Conservation (phyloP, 192 early-diverging fungal genomes). For the Rhizophagus prolifer region DNA sequence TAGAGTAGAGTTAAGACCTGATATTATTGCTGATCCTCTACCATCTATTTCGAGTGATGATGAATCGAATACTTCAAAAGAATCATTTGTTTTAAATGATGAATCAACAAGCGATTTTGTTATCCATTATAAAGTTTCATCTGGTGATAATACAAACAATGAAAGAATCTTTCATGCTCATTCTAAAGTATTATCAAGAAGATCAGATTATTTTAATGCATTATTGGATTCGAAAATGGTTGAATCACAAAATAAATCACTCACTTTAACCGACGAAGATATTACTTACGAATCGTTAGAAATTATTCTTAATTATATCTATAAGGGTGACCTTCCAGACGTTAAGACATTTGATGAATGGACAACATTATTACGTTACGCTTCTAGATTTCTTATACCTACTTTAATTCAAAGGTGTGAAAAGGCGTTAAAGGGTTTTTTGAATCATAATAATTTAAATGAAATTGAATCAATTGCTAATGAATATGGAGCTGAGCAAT, state of each 20-base stretch:
- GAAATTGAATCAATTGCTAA: background rate
- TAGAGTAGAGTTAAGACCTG: background rate
- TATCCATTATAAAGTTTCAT: background rate
- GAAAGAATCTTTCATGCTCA: background rate
- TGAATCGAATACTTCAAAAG: background rate
- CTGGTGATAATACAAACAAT: background rate
- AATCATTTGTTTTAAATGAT: conserved; percentile 4
- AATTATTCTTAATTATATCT: background rate
- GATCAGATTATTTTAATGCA: conserved; percentile 9
- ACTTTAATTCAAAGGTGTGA: conserved; percentile 14
- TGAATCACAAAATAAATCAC: background rate
- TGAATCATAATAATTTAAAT: background rate
- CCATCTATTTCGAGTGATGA: background rate
- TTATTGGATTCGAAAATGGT: conserved; percentile 9
- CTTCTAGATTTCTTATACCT: conserved; percentile 6
- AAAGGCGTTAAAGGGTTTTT: background rate
- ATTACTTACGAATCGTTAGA: background rate
- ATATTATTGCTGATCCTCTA: background rate
- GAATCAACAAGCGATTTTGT: conserved; percentile 6
- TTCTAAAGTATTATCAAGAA: background rate
- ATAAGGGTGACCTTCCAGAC: background rate
- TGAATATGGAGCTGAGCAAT: background rate
- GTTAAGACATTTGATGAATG: background rate
- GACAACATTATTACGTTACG: background rate
- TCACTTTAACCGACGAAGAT: background rate